These are phyloP conservation scores for Sindora glabra DNA, from an alignment of 306 rosid species.

Conservation along the genomic window DNA sequence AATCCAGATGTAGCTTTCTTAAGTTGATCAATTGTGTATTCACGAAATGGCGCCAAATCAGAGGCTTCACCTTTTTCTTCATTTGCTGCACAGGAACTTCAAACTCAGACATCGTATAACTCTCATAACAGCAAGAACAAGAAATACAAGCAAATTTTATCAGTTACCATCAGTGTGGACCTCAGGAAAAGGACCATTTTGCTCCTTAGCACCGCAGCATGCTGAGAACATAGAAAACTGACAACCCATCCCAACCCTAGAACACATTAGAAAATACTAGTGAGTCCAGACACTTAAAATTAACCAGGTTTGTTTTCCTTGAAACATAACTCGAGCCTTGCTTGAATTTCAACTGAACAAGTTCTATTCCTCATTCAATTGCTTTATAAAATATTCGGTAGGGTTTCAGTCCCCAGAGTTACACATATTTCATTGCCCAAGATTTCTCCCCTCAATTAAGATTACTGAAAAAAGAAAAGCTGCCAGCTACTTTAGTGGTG, in stretches of 20 bases:
- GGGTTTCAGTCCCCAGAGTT: no score
- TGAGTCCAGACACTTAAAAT: conserved; percentile 16
- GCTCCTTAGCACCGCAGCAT: no score
- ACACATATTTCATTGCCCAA: no score
- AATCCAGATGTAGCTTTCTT: conserved; percentile 86
- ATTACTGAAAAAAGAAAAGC: no score
- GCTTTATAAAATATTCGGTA: no score
- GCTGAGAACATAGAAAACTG: no score
- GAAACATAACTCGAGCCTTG: no score
- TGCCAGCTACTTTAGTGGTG: no score
- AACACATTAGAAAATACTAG: conserved; percentile 12
- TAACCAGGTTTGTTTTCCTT: no score
- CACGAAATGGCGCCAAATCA: conserved; percentile 59
- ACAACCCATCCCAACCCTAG: conserved; percentile 39
- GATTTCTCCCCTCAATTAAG: no score
- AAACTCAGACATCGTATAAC: conserved; percentile 10
- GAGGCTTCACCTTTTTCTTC: conserved; percentile 44
- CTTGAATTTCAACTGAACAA: no score
- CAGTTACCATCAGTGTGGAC: conserved; percentile 44
- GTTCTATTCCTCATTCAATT: no score
- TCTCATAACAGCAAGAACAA: conserved; percentile 8
- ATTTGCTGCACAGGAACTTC: conserved; percentile 40
- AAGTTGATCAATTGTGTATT: conserved; percentile 71
- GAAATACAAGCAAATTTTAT: conserved; percentile 4
- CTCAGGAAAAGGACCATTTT: conserved; percentile 40